Evolutionary conservation across 257 asterid species (phyloP).

Genomic region (Schizonepeta tenuifolia): DNA sequence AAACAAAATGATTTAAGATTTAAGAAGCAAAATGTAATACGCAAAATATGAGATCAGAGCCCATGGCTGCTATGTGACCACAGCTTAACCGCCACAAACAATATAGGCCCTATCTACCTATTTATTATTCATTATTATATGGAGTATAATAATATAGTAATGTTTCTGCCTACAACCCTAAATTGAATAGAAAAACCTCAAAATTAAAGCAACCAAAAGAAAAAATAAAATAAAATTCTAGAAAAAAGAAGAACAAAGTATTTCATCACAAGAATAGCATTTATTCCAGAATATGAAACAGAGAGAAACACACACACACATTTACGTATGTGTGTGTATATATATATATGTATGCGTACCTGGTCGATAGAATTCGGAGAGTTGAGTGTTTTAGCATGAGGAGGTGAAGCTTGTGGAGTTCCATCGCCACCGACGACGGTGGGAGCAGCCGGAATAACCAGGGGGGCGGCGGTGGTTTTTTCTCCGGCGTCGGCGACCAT

Average conservation of each 20-base stretch:
- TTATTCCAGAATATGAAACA: background rate
- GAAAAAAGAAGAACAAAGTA: background rate
- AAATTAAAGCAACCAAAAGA: background rate
- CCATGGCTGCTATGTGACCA: background rate
- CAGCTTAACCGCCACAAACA: background rate
- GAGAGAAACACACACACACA: background rate
- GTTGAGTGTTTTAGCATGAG: background rate
- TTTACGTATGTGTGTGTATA: background rate
- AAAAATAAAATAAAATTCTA: background rate
- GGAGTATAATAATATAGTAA: background rate
- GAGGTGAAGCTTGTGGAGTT: conserved; percentile 25
- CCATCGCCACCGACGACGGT: conserved; percentile 13
- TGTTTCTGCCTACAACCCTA: background rate
- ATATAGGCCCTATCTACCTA: background rate
- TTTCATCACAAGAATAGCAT: background rate
- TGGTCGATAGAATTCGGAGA: conserved; percentile 30
- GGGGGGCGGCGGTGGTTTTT: conserved; percentile 8
- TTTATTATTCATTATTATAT: background rate
- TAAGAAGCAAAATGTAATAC: conserved; percentile 2
- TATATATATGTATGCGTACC: background rate
- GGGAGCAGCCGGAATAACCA: background rate
- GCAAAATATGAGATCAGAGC: background rate
- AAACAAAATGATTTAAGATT: background rate
- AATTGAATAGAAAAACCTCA: background rate
- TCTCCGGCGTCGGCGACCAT: conserved; percentile 23